A percentile compares a stretch with the other conserved stretches of the same genome.
These are phyloP conservation scores for Primulina huaijiensis DNA, from an alignment of 257 asterid genomes.

Conservation along the genomic window DNA sequence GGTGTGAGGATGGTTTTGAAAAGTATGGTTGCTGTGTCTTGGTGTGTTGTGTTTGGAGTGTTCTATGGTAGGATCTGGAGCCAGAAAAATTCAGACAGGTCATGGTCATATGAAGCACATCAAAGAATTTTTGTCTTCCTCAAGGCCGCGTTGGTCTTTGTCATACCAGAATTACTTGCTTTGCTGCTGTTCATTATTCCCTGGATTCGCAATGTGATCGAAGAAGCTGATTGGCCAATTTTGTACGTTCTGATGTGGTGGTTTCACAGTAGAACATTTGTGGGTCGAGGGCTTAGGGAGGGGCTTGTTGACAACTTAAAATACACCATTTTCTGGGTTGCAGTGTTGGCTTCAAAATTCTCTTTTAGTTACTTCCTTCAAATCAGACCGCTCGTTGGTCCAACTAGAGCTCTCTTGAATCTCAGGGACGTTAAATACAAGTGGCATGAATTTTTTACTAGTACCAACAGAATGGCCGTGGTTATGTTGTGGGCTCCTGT, in stretches of 20 bases:
- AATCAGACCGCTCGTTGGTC: constrained; percentile 49
- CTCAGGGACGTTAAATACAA: constrained; percentile 32
- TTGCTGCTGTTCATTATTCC: constrained; percentile 73
- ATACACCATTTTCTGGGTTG: constrained; percentile 58
- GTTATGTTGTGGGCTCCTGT: constrained; percentile 54
- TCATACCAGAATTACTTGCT: constrained; percentile 81
- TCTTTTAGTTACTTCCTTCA: constrained; percentile 42
- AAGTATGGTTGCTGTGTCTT: constrained; percentile 64
- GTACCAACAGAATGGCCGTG: constrained; percentile 55
- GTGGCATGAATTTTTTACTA: constrained; percentile 50
- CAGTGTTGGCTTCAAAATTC: constrained; percentile 38
- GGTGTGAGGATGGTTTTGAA: constrained; percentile 87
- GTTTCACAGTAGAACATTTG: constrained; percentile 90
- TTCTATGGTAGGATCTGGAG: constrained; percentile 73
- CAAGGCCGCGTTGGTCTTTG: constrained; percentile 61
- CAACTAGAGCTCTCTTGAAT: constrained; percentile 44
- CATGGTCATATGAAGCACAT: constrained; percentile 49
- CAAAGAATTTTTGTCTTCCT: constrained; percentile 60
- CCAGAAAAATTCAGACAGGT: constrained; percentile 51
- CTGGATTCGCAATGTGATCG: constrained; percentile 83
- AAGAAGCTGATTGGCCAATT: constrained; percentile 85
- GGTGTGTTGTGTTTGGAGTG: constrained; percentile 87
- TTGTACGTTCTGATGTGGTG: constrained; percentile 85
- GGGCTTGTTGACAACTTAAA: constrained; percentile 86
- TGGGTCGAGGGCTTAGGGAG: constrained; percentile 96